These are phyloP conservation scores for Suhomyces emberorum DNA, from an alignment of 805 yeast species.

Conservation along the genomic window DNA sequence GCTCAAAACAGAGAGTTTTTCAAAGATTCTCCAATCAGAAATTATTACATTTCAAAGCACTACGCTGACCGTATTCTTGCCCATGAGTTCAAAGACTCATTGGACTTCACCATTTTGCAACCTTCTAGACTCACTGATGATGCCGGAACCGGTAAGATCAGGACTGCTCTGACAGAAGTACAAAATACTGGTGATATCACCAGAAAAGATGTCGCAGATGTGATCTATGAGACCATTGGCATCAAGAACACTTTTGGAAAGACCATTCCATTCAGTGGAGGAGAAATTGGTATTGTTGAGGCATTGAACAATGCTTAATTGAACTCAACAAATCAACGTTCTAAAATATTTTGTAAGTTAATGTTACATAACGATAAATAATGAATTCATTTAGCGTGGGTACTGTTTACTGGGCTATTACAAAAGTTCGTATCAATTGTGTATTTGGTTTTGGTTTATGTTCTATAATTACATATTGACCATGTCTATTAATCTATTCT, in stretches of 20 bases:
- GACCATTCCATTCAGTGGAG: slow-evolving; percentile 44
- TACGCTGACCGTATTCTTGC: slow-evolving; percentile 51
- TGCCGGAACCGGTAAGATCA: slow-evolving; percentile 43
- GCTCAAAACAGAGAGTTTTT: slow-evolving; percentile 50
- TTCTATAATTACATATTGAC: not conserved
- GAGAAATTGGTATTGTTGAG: slow-evolving; percentile 27
- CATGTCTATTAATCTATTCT: not conserved
- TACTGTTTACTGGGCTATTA: too few species aligned
- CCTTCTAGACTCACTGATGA: slow-evolving; percentile 48
- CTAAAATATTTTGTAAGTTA: too few species aligned
- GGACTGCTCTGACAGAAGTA: slow-evolving; percentile 17
- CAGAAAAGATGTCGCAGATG: slow-evolving; percentile 57
- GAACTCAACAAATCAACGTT: too few species aligned
- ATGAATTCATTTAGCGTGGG: too few species aligned
- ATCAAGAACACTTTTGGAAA: slow-evolving; percentile 38
- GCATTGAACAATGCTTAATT: too few species aligned
- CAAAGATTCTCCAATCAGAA: slow-evolving; percentile 32
- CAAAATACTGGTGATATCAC: slow-evolving; percentile 26
- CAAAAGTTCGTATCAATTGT: too few species aligned
- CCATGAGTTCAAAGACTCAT: slow-evolving; percentile 31
- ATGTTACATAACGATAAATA: too few species aligned
- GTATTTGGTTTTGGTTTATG: too few species aligned
- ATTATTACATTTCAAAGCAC: slow-evolving; percentile 59
- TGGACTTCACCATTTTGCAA: slow-evolving; percentile 55
- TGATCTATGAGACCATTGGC: slow-evolving; percentile 36